Base-by-base conservation (phyloP, 2,329 filamentous ascomycete genomes). In the Lachnellula occidentalis region DNA sequence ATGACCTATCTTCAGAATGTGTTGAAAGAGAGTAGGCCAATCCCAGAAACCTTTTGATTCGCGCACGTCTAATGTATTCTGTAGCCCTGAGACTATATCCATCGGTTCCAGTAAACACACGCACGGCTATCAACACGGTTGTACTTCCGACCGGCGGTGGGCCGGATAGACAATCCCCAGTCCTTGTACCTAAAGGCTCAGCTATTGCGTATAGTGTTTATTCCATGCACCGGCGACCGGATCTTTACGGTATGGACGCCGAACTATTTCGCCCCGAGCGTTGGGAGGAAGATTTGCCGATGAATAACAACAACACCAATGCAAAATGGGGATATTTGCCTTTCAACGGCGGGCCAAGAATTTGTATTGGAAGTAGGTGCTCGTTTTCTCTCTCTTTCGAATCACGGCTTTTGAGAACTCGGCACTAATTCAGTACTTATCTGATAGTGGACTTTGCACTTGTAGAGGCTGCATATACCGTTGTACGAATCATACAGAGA, bases 1-100 rank as follows among this genome's bases (percentile, higher is more conserved):
- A 71, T 81, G 63, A 75, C 73, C 52, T 82, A 81, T 53, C 66
- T 83, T 49, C 75, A 74, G 59, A 79, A 72, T 70, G 79, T 78
- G 24, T 60, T 83, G 50, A 78, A 82, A 55, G 80, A 83, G 66
- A 76, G 79, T 81, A 70, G 69, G 70, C 64, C 12, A 12, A n/a
- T 31, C 12, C 22, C 19, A 19, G n/a, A n/a, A n/a, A 14, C 24
- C 15, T 9, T 14, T 21, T 43, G 3, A 19, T 14, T n/a, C 22
- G n/a, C 14, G 12, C 15, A 59, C 50, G 19, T 27, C 15, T 17
- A 24, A 36, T 54, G 19, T 50, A 47, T 9, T 15, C 1, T 14
- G 17, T 19, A 70, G 63, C 56, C 21, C 56, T 68, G 5, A 59
- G 67, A 15, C 54, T 68, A 2, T 61, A 59, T 41, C 77, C 78